These are phyloP conservation scores for Diaporthe velutina DNA, from an alignment of 2,329 filamentous ascomycete species.

Conservation along the genomic window DNA sequence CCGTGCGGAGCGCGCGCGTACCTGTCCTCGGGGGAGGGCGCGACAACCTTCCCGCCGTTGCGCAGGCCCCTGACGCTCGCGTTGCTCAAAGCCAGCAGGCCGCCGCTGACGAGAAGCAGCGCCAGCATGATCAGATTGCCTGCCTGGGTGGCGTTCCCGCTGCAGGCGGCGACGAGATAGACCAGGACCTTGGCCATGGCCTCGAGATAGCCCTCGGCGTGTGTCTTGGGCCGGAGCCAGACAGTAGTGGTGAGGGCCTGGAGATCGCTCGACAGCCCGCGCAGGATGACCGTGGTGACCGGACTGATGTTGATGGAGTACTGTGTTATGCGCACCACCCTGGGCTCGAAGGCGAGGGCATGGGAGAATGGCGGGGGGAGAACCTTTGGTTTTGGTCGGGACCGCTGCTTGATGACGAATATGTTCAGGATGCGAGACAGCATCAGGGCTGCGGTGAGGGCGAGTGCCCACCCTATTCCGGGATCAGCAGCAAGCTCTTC, in stretches of 20 bases:
- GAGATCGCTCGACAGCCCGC: slow-evolving; percentile 67
- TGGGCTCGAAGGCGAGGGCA: slow-evolving; percentile 34
- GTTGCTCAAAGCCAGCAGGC: slow-evolving; percentile 67
- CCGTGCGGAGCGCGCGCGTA: neutral
- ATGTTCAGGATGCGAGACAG: slow-evolving; percentile 68
- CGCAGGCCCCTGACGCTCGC: slow-evolving; percentile 59
- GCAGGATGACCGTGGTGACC: slow-evolving; percentile 57
- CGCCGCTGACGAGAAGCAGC: slow-evolving; percentile 65
- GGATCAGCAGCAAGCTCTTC: neutral
- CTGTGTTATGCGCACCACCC: slow-evolving; percentile 40
- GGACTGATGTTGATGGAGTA: slow-evolving; percentile 37
- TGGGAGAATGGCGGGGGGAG: slow-evolving; percentile 28
- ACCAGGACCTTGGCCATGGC: slow-evolving; percentile 68
- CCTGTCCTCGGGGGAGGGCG: slow-evolving; percentile 46
- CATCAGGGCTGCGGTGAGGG: slow-evolving; percentile 62
- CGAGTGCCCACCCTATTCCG: slow-evolving; percentile 61
- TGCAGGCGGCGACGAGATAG: slow-evolving; percentile 67
- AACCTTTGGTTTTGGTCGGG: slow-evolving; percentile 41
- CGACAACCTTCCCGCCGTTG: slow-evolving; percentile 64
- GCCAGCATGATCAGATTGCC: slow-evolving; percentile 65
- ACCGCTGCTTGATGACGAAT: slow-evolving; percentile 66
- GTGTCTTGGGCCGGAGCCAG: slow-evolving; percentile 67
- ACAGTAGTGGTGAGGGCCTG: slow-evolving; percentile 69
- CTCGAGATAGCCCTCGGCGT: slow-evolving; percentile 64
- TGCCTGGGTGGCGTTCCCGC: slow-evolving; percentile 66